A percentile compares a stretch with the other conserved stretches of the same genome.
Evolutionary conservation across 352 stramenopile species (phyloP).

Genomic region (Pythium brachiatum): DNA sequence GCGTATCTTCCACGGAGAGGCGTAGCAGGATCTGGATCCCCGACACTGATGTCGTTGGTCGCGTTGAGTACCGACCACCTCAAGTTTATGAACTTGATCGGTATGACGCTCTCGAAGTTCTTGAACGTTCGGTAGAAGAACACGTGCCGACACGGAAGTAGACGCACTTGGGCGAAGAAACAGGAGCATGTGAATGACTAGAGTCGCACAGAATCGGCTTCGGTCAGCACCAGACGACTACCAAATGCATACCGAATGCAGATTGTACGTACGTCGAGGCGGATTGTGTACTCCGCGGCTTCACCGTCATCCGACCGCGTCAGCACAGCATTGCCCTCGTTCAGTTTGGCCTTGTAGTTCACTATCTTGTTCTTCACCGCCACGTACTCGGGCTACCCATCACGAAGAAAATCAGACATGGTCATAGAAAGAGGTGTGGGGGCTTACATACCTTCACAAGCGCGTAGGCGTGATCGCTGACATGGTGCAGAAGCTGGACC

Average conservation of each 20-base stretch:
- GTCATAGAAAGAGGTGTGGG: neutral
- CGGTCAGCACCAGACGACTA: too few species aligned
- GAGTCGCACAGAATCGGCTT: neutral
- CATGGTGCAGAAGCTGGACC: constrained; percentile 7
- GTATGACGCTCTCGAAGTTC: neutral
- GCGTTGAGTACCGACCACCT: neutral
- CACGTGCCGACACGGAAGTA: constrained; percentile 13
- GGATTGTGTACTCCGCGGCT: neutral
- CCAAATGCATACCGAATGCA: constrained; percentile 1
- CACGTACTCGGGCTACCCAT: constrained; percentile 4
- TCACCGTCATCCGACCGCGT: neutral
- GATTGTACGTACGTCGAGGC: neutral
- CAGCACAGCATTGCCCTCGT: neutral
- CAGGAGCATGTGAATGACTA: constrained; percentile 11
- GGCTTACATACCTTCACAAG: constrained; percentile 19
- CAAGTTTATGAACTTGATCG: neutral
- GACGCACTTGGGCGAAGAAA: constrained; percentile 10
- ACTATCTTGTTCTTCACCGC: neutral
- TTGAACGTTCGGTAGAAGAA: constrained; percentile 13
- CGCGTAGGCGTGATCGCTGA: constrained; percentile 28
- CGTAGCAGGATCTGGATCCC: neutral
- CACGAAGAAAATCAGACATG: neutral
- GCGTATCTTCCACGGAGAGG: neutral
- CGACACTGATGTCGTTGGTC: constrained; percentile 4
- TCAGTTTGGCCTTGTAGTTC: neutral